A percentile compares a stretch with the other conserved stretches of the same genome.
Evolutionary conservation across 345 rosid genomes (phyloP).

Genomic region (Eucalyptus curtisii): DNA sequence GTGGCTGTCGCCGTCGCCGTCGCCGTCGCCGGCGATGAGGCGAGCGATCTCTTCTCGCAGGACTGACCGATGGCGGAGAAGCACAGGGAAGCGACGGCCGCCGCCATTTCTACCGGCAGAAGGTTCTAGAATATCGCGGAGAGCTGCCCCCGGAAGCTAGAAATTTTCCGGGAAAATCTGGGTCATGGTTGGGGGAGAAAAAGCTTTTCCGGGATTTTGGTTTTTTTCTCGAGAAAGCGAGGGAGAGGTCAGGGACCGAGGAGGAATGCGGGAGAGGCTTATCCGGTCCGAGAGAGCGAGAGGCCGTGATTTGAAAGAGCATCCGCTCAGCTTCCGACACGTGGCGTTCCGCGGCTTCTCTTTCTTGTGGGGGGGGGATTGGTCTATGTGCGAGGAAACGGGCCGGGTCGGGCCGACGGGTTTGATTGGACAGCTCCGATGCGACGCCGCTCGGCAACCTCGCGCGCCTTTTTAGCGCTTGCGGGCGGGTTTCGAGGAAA

Average conservation of each 20-base stretch:
- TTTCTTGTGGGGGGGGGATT: background rate
- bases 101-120: slow-evolving; percentile 13
- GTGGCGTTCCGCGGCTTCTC: background rate
- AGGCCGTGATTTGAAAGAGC: background rate
- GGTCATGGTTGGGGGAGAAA: background rate
- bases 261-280: slow-evolving; percentile 13
- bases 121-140: background rate
- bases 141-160: background rate
- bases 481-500: background rate
- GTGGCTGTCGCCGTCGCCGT: background rate
- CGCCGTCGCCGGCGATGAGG: slow-evolving; percentile 1
- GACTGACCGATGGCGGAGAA: slow-evolving; percentile 52
- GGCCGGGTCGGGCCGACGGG: background rate
- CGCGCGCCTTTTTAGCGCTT: background rate
- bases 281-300: slow-evolving; percentile 3
- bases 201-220: background rate
- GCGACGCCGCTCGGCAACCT: background rate
- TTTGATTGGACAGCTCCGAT: background rate
- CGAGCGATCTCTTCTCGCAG: slow-evolving; percentile 16
- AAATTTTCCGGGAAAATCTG: background rate
- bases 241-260: background rate
- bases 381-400: background rate
- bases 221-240: background rate
- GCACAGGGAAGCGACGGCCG: slow-evolving; percentile 61
- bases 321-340: slow-evolving; percentile 8